Percentiles rank a stretch among this genome's conserved stretches.
Conservation (phyloP, 768 basidiomycete species). For the Auricularia cornea region DNA sequence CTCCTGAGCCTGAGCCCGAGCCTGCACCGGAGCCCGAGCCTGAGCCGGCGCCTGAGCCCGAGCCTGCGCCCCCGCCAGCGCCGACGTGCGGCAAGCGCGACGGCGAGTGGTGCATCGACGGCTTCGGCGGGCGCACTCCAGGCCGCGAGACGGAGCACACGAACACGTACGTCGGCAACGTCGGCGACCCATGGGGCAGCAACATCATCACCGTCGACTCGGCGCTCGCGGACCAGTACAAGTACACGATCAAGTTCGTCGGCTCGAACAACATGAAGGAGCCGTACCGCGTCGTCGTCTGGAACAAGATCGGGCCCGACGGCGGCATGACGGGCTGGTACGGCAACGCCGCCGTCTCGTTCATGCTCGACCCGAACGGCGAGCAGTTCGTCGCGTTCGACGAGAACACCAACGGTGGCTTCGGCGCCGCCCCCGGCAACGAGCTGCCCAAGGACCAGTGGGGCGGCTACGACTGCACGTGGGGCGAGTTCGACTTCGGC, state of each 20-base stretch:
- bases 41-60: not conserved
- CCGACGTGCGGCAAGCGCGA: not conserved
- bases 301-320: constrained; percentile 1
- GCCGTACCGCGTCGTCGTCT: not conserved
- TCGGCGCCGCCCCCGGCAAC: not conserved
- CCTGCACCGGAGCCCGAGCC: not conserved
- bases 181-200: constrained; percentile 2
- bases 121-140: not conserved
- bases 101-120: not conserved
- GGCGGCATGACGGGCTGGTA: not conserved
- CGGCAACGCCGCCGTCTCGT: constrained; percentile 1
- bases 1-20: not conserved
- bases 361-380: not conserved
- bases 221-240: not conserved
- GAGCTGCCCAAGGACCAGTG: not conserved
- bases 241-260: constrained; percentile 2
- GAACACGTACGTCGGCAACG: not conserved
- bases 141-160: not conserved
- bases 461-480: constrained; percentile 1
- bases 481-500: constrained; percentile 2
- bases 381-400: constrained; percentile 1
- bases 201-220: not conserved
- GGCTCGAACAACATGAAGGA: not conserved
- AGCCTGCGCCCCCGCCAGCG: not conserved
- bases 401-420: not conserved